Base-by-base conservation (phyloP, 164 flowering plant genomes). In the Stephania yunnanensis region DNA sequence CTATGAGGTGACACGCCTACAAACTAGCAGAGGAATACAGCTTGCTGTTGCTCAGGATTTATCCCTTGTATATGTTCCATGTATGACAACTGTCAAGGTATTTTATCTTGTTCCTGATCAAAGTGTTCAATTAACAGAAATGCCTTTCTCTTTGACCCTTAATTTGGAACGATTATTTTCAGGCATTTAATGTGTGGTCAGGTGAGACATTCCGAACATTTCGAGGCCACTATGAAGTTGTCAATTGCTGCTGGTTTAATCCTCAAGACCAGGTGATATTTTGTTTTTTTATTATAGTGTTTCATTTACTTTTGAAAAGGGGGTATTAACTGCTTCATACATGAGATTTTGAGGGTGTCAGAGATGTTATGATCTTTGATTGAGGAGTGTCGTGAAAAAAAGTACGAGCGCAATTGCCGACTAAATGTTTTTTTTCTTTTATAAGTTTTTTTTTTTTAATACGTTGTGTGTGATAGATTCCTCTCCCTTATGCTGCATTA, bases 141-240 rank as follows among this genome's bases (percentile, higher is more conserved):
- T 10, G 8, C 7, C 36, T 25, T 7, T 52, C n/a, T 42, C 19
- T 69, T 1, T 30, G 25, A 61, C 50, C 68, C 46, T 68, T 58
- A 30, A 46, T 63, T 69, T 71, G 3, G 46, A 22, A 70, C 48
- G 46, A 70, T 76, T 68, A 74, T 68, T 77, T 75, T 69, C 71
- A 95, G 99, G 99, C 90, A 52, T 93, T 93, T 82, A 87, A 92
- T 81, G 53, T 90, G 44, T 95, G 98, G 98, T 87, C 97, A 13
- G 98, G 99, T 19, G 83, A 82, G 82, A 90, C 91, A 75, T 78
- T 80, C 71, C 42, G 69, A 79, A 83, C 87, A 75, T 88, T 93
- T 78, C 91, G 89, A 36, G 95, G 94, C 71, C 99, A 95, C 87
- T 92, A 93, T 78, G 99, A 92, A 74, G 75, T 75, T 81, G 94